Percentiles rank a stretch among this genome's conserved stretches.
phyloP scores from a whole-genome alignment of 1,284 basidiomycete species.

The Boletus sp. region DNA sequence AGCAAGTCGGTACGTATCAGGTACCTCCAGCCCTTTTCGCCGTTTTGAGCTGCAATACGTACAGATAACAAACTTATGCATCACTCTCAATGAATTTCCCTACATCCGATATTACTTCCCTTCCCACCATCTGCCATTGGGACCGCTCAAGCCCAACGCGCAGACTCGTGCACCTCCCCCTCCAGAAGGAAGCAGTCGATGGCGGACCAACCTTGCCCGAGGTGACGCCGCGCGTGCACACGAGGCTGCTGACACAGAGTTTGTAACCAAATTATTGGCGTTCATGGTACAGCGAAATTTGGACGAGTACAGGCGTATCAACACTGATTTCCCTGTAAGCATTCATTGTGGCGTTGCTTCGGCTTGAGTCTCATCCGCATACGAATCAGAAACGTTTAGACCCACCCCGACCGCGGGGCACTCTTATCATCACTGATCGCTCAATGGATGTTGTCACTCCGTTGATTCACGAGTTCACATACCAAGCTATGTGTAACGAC shows the following conservation, averaged over 20 bases:
- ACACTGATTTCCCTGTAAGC: constrained; percentile 81
- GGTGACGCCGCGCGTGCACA: constrained; percentile 60
- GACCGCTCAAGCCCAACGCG: constrained; percentile 70
- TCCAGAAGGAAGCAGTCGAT: constrained; percentile 55
- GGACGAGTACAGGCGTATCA: constrained; percentile 81
- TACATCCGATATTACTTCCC: constrained; percentile 94
- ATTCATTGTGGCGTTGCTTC: background rate
- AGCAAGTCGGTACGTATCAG: constrained; percentile 54
- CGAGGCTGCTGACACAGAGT: constrained; percentile 66
- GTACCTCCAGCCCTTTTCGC: background rate
- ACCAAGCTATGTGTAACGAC: constrained; percentile 98
- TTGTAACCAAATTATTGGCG: constrained; percentile 75
- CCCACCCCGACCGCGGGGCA: constrained; percentile 66
- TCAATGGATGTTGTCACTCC: constrained; percentile 92
- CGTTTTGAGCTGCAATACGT: constrained; percentile 4
- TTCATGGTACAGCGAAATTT: constrained; percentile 77
- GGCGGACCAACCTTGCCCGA: constrained; percentile 71
- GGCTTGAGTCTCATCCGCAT: constrained; percentile 5
- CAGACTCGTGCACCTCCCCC: constrained; percentile 61
- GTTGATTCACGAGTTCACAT: constrained; percentile 96
- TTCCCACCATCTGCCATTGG: constrained; percentile 78
- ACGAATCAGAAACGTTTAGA: constrained; percentile 58
- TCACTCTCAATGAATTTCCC: constrained; percentile 91
- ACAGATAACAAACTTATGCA: constrained; percentile 87
- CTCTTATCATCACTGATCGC: constrained; percentile 91